phyloP scores from a whole-genome alignment of 2,329 filamentous ascomycete species.

The Cercospora citrullina region DNA sequence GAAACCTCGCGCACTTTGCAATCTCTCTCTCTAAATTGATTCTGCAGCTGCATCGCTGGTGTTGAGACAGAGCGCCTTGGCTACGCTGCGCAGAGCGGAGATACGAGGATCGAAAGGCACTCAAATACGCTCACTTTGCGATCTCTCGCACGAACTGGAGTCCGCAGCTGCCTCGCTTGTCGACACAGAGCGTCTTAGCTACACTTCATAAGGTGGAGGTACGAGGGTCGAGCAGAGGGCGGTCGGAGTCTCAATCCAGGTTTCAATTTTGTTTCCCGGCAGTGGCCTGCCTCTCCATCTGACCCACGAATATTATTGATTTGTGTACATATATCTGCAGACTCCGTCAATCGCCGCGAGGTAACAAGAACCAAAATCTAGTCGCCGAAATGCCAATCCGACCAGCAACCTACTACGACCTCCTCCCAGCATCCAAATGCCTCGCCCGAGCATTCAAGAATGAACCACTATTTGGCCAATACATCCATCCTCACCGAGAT shows the following conservation, averaged over 20 bases:
- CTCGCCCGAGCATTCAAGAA: conserved; percentile 32
- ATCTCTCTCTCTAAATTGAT: neutral
- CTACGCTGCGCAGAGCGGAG: neutral
- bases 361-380: neutral
- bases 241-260: neutral
- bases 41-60: neutral
- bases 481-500: conserved; percentile 29
- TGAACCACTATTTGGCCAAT: conserved; percentile 31
- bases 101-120: neutral
- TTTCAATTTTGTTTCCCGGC: neutral
- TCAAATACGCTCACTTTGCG: no score
- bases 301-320: neutral
- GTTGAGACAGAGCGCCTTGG: neutral
- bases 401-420: conserved; percentile 31
- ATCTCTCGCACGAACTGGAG: no score
- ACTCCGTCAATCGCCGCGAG: neutral
- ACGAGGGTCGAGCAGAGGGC: no score
- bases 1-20: neutral
- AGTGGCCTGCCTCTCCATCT: neutral
- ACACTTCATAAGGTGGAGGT: no score
- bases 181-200: no score
- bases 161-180: no score
- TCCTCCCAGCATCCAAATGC: conserved; percentile 30
- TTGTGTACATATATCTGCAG: neutral
- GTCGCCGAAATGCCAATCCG: conserved; percentile 29